Conservation (phyloP, 441 rosid genomes). For the Pelargonium citronellum region DNA sequence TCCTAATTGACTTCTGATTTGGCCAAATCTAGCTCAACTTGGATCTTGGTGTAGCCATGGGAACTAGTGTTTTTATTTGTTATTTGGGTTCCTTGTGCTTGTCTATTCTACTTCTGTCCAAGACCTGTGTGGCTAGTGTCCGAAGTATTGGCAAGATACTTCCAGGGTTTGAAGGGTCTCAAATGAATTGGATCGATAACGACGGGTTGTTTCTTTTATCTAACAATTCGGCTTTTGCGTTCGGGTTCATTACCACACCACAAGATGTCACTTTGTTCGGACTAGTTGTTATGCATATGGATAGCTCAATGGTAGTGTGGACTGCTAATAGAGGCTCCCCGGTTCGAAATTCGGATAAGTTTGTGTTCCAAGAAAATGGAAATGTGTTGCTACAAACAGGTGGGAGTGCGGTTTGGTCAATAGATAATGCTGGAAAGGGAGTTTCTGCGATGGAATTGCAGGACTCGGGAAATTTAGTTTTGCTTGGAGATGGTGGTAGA, state of each 20-base stretch:
- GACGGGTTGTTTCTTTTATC: slow-evolving; percentile 61
- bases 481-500: slow-evolving; percentile 37
- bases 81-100: slow-evolving; percentile 24
- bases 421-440: slow-evolving; percentile 42
- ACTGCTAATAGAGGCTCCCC: slow-evolving; percentile 68
- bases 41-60: slow-evolving; percentile 33
- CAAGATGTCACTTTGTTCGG: slow-evolving; percentile 42
- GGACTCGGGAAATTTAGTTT: slow-evolving; percentile 75
- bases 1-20: not conserved
- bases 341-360: slow-evolving; percentile 53
- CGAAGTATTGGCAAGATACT: slow-evolving; percentile 32
- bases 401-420: slow-evolving; percentile 48
- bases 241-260: slow-evolving; percentile 45
- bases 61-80: slow-evolving; percentile 20
- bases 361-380: slow-evolving; percentile 49
- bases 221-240: slow-evolving; percentile 49
- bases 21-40: slow-evolving; percentile 6
- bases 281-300: slow-evolving; percentile 46
- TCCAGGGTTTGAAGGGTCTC: slow-evolving; percentile 55
- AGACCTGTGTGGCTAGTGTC: slow-evolving; percentile 40
- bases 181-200: slow-evolving; percentile 61
- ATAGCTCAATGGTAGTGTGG: slow-evolving; percentile 47
- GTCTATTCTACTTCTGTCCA: slow-evolving; percentile 30
- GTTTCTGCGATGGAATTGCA: slow-evolving; percentile 61
- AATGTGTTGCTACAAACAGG: slow-evolving; percentile 48